These are phyloP conservation scores for Trichophyton simii DNA, from an alignment of 2,329 filamentous ascomycete genomes.

Conservation along the genomic window DNA sequence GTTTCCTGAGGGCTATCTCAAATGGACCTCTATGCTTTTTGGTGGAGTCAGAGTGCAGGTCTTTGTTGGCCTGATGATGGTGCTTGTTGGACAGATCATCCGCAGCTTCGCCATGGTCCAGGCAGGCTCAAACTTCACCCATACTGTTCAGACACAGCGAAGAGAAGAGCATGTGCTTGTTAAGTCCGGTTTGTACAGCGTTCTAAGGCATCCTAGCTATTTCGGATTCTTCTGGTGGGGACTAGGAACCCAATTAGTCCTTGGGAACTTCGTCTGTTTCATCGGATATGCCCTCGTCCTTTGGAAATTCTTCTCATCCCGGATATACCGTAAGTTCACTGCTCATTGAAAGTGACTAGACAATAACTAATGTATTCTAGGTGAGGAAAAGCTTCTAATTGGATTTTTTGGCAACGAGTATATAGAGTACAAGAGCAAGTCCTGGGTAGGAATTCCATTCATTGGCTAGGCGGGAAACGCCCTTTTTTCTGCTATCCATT, in stretches of 20 bases:
- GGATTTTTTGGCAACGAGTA: slow-evolving; percentile 81
- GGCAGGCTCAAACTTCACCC: slow-evolving; percentile 85
- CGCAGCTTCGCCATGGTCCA: slow-evolving; percentile 78
- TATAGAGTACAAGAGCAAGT: slow-evolving; percentile 55
- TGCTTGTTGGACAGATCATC: slow-evolving; percentile 58
- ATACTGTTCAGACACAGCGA: slow-evolving; percentile 58
- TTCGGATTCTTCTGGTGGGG: slow-evolving; percentile 99
- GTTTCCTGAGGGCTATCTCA: slow-evolving; percentile 33
- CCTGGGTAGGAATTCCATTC: slow-evolving; percentile 70
- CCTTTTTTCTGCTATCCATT: background rate
- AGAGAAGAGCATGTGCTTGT: slow-evolving; percentile 69
- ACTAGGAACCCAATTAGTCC: slow-evolving; percentile 78
- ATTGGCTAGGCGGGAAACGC: slow-evolving; percentile 35
- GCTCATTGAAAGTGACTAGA: background rate
- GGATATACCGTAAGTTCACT: slow-evolving; percentile 50
- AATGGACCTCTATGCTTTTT: slow-evolving; percentile 31
- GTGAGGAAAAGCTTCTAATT: slow-evolving; percentile 67
- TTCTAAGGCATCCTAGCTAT: slow-evolving; percentile 77
- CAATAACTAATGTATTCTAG: slow-evolving; percentile 24
- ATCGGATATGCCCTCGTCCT: slow-evolving; percentile 60
- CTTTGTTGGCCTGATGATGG: slow-evolving; percentile 48
- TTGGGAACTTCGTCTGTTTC: slow-evolving; percentile 74
- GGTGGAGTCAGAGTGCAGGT: slow-evolving; percentile 25
- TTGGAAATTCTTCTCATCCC: slow-evolving; percentile 68
- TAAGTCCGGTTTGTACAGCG: slow-evolving; percentile 63